phyloP scores from a whole-genome alignment of 345 rosid genomes.

The Brassica nigra region DNA sequence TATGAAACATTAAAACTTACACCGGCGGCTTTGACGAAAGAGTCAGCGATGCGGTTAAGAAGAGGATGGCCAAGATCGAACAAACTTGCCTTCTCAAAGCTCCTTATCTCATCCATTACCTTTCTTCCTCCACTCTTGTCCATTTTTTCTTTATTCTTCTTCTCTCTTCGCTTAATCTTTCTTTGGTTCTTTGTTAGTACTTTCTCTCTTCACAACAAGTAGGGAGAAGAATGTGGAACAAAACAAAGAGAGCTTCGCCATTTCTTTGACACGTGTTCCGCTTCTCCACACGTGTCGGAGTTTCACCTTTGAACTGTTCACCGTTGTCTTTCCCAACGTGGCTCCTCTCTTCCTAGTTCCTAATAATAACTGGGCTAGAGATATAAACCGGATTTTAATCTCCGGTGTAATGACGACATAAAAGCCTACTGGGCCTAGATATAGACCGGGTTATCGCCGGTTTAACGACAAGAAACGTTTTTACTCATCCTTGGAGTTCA shows the following conservation, averaged over 20 bases:
- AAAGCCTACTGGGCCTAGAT: too few relatives aligned
- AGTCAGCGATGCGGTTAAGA: constrained; percentile 85
- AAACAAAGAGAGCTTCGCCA: constrained; percentile 11
- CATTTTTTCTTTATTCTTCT: constrained; percentile 11
- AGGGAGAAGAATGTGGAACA: constrained; percentile 33
- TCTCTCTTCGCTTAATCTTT: constrained; percentile 19
- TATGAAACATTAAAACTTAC: constrained; percentile 36
- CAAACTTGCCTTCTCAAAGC: constrained; percentile 61
- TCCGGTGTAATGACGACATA: constrained; percentile 20
- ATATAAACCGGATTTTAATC: constrained; percentile 1
- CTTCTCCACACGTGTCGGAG: constrained; percentile 36
- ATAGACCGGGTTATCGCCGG: too few relatives aligned
- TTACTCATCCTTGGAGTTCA: too few relatives aligned
- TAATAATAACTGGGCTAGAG: constrained; percentile 27
- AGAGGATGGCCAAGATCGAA: constrained; percentile 96
- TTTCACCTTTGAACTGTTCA: constrained; percentile 30
- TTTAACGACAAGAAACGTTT: too few relatives aligned
- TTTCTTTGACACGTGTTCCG: constrained; percentile 31
- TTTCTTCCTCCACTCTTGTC: constrained; percentile 41
- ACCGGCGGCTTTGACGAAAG: constrained; percentile 90
- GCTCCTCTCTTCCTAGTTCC: neutral
- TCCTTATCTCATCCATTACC: constrained; percentile 54
- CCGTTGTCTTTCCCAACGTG: constrained; percentile 29
- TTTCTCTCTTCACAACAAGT: constrained; percentile 17
- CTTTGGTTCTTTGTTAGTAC: neutral